phyloP scores from a whole-genome alignment of 2,329 filamentous ascomycete genomes.

The Trichoderma hamatum region DNA sequence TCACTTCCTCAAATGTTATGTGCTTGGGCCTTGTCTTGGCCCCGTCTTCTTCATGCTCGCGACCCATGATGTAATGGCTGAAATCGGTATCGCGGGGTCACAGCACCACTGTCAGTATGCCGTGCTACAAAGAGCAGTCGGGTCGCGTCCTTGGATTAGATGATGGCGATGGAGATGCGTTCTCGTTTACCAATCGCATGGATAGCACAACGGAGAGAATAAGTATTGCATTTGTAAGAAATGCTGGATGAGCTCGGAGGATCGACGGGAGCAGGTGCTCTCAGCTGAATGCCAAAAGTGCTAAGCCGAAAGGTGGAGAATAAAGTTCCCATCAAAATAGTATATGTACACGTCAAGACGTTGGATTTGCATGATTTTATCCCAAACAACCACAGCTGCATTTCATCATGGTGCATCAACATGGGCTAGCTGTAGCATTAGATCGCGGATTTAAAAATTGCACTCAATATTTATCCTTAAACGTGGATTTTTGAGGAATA shows the following conservation, averaged over 20 bases:
- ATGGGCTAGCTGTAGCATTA: not conserved
- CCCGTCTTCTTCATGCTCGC: slow-evolving; percentile 21
- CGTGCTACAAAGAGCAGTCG: not conserved
- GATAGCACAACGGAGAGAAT: not conserved
- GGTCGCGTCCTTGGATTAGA: not conserved
- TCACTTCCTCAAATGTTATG: slow-evolving; percentile 40
- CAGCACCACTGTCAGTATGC: not conserved
- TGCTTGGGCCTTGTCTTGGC: slow-evolving; percentile 16
- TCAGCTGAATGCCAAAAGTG: not conserved
- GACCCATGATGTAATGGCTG: slow-evolving; percentile 28
- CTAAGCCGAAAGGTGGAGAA: slow-evolving; percentile 10
- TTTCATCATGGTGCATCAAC: not conserved
- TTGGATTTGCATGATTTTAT: not conserved
- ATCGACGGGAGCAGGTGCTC: slow-evolving; percentile 1
- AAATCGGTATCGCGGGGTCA: slow-evolving; percentile 16
- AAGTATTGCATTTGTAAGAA: not conserved
- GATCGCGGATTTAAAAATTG: not conserved
- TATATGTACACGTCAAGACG: not conserved
- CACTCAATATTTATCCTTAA: not conserved
- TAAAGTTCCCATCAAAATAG: not conserved
- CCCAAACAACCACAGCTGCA: not conserved
- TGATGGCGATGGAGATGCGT: not conserved
- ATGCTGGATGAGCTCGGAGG: not conserved
- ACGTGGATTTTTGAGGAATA: not conserved
- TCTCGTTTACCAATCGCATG: not conserved